A percentile compares a stretch with the other conserved stretches of the same genome.
These are phyloP conservation scores for Pichia insulana DNA, from an alignment of 805 yeast genomes.

Conservation along the genomic window DNA sequence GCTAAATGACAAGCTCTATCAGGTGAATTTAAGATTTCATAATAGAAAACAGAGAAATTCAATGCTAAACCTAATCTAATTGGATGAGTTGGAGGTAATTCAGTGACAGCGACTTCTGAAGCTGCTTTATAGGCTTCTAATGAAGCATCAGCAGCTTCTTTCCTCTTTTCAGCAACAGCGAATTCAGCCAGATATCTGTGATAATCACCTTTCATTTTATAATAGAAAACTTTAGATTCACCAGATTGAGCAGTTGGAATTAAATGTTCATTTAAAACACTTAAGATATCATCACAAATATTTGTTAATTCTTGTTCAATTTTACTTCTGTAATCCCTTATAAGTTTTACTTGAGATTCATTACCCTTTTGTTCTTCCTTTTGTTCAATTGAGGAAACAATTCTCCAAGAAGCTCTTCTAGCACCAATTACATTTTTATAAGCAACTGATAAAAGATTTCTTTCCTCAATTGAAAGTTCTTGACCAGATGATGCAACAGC, in stretches of 20 bases:
- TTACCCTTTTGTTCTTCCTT: constrained; percentile 96
- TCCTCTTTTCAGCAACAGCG: constrained; percentile 83
- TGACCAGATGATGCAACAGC: constrained; percentile 93
- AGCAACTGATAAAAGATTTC: constrained; percentile 94
- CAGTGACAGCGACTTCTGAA: constrained; percentile 93
- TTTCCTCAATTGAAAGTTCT: constrained; percentile 95
- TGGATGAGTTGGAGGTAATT: constrained; percentile 97
- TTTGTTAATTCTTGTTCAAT: constrained; percentile 87
- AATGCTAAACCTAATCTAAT: constrained; percentile 96
- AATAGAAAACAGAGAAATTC: constrained; percentile 96
- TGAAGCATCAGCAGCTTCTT: constrained; percentile 85
- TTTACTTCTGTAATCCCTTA: constrained; percentile 90
- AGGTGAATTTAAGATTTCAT: constrained; percentile 96
- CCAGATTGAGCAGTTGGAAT: constrained; percentile 93
- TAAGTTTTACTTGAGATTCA: constrained; percentile 79
- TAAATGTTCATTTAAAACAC: constrained; percentile 80
- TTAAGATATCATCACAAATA: constrained; percentile 88
- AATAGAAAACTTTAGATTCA: constrained; percentile 96
- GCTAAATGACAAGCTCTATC: constrained; percentile 99
- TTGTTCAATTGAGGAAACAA: constrained; percentile 95
- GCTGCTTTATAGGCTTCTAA: constrained; percentile 93
- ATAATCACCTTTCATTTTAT: constrained; percentile 99
- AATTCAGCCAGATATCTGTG: constrained; percentile 98
- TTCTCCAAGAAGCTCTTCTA: constrained; percentile 99
- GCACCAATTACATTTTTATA: constrained; percentile 98